phyloP scores from a whole-genome alignment of 768 basidiomycete species.

The Boletus bicolor region DNA sequence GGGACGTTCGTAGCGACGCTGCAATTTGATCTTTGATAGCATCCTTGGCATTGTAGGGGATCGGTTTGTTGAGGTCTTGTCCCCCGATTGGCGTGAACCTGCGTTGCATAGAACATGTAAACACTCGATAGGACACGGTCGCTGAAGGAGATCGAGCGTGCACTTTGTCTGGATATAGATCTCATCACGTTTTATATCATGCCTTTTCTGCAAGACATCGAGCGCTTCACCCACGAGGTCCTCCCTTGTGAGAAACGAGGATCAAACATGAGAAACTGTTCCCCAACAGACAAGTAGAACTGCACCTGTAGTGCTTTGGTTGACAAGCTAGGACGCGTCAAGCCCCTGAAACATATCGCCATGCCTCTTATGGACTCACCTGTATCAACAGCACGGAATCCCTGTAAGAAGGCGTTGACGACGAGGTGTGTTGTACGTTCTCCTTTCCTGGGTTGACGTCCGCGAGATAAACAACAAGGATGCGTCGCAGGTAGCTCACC shows the following conservation, averaged over 20 bases:
- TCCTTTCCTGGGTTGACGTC: constrained; percentile 59
- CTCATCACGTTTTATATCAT: constrained; percentile 64
- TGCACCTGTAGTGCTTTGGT: constrained; percentile 68
- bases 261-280: neutral
- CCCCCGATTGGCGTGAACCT: constrained; percentile 75
- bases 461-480: neutral
- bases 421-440: constrained; percentile 67
- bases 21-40: constrained; percentile 57
- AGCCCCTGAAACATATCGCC: constrained; percentile 10
- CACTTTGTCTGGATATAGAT: constrained; percentile 83
- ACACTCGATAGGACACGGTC: neutral
- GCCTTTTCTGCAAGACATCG: constrained; percentile 48
- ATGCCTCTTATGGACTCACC: constrained; percentile 41
- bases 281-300: neutral
- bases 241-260: constrained; percentile 46
- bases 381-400: constrained; percentile 84
- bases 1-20: constrained; percentile 59
- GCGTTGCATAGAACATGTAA: constrained; percentile 1
- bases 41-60: constrained; percentile 65
- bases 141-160: constrained; percentile 4
- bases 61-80: constrained; percentile 64
- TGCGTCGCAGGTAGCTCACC: constrained; percentile 34
- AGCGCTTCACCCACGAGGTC: constrained; percentile 80
- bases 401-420: constrained; percentile 65
- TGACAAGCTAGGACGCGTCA: constrained; percentile 50